Percentiles rank a stretch among this genome's conserved stretches.
phyloP scores from a whole-genome alignment of 352 stramenopile species.

The Phytophthora macrochlamydospora region DNA sequence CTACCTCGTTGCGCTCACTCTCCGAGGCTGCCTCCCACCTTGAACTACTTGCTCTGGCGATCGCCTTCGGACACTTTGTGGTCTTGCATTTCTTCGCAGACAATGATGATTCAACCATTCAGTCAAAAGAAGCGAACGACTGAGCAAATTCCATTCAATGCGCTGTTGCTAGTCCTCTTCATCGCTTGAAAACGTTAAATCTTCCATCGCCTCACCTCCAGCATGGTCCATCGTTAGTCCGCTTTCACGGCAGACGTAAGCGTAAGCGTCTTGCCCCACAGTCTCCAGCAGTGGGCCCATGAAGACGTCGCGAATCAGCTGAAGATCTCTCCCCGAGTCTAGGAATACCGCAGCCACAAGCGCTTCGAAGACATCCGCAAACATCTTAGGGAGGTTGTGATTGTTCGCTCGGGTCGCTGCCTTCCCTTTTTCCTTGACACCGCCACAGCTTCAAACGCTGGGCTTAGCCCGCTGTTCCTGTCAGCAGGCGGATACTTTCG shows the following conservation, averaged over 20 bases:
- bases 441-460: constrained; percentile 26
- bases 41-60: constrained; percentile 46
- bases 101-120: background rate
- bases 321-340: constrained; percentile 73
- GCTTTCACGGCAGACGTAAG: constrained; percentile 72
- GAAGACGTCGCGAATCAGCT: constrained; percentile 82
- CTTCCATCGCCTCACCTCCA: constrained; percentile 45
- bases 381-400: constrained; percentile 79
- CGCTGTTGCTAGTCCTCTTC: constrained; percentile 27
- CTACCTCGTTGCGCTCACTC: constrained; percentile 46
- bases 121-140: constrained; percentile 13
- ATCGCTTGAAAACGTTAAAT: constrained; percentile 50
- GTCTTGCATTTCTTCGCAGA: constrained; percentile 22
- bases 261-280: constrained; percentile 73
- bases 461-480: constrained; percentile 27
- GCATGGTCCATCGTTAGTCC: constrained; percentile 48
- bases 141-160: constrained; percentile 1
- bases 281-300: constrained; percentile 74
- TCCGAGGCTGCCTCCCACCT: constrained; percentile 54
- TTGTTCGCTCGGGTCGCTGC: constrained; percentile 26
- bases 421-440: constrained; percentile 29
- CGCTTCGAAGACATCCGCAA: constrained; percentile 88
- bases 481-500: constrained; percentile 47
- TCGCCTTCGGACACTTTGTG: constrained; percentile 43
- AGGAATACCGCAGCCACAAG: constrained; percentile 88